phyloP scores from a whole-genome alignment of 176 grass and related monocot species.

The Tuctoria greenei region DNA sequence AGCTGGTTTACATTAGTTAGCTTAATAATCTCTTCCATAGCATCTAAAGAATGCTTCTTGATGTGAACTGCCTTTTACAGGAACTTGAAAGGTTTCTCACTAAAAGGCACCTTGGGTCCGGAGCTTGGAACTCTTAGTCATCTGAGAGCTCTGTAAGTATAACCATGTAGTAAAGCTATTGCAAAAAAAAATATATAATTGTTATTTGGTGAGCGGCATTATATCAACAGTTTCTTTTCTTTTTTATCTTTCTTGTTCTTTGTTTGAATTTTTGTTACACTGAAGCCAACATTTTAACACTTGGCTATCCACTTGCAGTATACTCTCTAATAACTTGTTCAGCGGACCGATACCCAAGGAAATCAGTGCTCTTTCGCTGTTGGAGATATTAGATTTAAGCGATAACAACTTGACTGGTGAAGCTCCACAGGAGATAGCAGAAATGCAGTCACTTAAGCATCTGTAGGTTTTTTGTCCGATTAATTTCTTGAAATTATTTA shows the following conservation, averaged over 20 bases:
- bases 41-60: conserved; percentile 26
- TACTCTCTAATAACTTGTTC: conserved; percentile 81
- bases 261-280: neutral
- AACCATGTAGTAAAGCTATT: conserved; percentile 22
- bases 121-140: conserved; percentile 70
- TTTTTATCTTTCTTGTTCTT: neutral
- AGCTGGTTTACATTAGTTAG: neutral
- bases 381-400: conserved; percentile 89
- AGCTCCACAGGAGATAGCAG: conserved; percentile 75
- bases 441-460: conserved; percentile 84
- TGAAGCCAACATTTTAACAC: conserved; percentile 27
- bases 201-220: conserved; percentile 2
- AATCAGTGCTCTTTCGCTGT: conserved; percentile 57
- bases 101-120: conserved; percentile 73
- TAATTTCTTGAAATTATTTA: conserved; percentile 11
- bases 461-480: conserved; percentile 59
- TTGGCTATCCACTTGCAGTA: conserved; percentile 41
- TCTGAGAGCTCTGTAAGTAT: conserved; percentile 90
- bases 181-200: conserved; percentile 19
- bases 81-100: conserved; percentile 69
- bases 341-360: conserved; percentile 74
- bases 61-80: conserved; percentile 47
- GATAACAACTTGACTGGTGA: conserved; percentile 74
- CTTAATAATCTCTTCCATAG: conserved; percentile 7
- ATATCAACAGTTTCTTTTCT: conserved; percentile 11